Evolutionary conservation across 352 stramenopile species (phyloP), one percentile per base, ranked within the genome.

Genomic region (Phytophthora vignae): DNA sequence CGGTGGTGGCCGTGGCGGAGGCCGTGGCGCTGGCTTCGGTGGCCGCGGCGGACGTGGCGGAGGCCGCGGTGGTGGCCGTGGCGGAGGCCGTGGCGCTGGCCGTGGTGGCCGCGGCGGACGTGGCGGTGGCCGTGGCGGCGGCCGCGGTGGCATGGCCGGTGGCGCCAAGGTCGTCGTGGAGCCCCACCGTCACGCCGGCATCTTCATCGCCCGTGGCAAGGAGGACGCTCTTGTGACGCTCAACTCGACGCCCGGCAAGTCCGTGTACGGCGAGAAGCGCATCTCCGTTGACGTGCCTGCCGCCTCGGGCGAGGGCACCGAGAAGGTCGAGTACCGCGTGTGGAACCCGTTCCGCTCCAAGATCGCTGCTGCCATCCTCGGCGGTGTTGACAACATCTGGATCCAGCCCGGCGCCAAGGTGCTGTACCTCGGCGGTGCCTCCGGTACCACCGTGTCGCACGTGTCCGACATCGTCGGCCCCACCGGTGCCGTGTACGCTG

Each of bases 291-390:
- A 99, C 61, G 96, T 97, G 40, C 90, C 96, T 7, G 82, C 91
- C 12, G 91, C 95, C 44, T 91, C 87, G 55, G 88, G 93, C 44
- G 92, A 97, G 70, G 90, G 91, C 60, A 92, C 92, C 0, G 93
- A 97, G 71, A 99, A 99, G 91, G 93, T 99, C 36, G 98, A 99
- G 85, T 99, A 99, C 87, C 96, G 98, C 69, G 97, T 99, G 65
- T 99, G 98, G 98, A 99, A 99, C 89, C 98, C 98, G 65, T 99
- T 99, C 93, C 93, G 98, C 71, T 99, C 97, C 57, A 99, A 99
- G 93, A 90, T 99, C 46, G 98, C 97, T 33, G 98, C 98, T 33
- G 98, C 98, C 33, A 99, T 99, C 74, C 87, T 99, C n/a, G 98
- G 98, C 71, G 98, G 98, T 87, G 93, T 99, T 17, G 94, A 99